Percentiles rank a stretch among this genome's conserved stretches.
These are phyloP conservation scores for Prototheca wickerhamii DNA, from an alignment of 163 green algal species.

Conservation along the genomic window DNA sequence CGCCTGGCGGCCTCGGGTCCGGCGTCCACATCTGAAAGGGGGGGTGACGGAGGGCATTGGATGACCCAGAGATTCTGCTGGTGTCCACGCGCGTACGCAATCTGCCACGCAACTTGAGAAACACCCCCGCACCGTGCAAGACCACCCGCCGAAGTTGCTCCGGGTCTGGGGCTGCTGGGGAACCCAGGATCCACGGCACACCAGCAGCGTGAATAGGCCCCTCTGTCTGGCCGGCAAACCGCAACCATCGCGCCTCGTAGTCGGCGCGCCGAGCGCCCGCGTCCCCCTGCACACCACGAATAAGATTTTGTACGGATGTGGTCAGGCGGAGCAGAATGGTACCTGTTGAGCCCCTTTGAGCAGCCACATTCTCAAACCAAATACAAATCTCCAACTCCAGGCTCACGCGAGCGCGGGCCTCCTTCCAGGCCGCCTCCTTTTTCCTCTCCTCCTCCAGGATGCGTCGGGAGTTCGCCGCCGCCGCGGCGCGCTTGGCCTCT, in stretches of 20 bases:
- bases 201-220: conserved; percentile 1
- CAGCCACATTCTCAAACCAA: too few species aligned
- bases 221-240: conserved; percentile 11
- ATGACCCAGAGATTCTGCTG: too few species aligned
- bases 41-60: background rate
- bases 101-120: background rate
- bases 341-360: too few species aligned
- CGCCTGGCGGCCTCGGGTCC: conserved; percentile 17
- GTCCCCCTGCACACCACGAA: conserved; percentile 3
- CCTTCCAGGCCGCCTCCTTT: too few species aligned
- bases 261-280: conserved; percentile 10
- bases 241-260: conserved; percentile 28
- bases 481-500: too few species aligned
- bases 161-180: background rate
- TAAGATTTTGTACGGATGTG: too few species aligned
- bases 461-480: too few species aligned
- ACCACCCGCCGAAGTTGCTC: background rate
- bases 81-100: background rate
- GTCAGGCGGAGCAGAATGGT: too few species aligned
- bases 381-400: too few species aligned
- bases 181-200: conserved; percentile 25
- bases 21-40: background rate
- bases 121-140: background rate
- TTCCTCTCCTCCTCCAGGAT: too few species aligned
- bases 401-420: too few species aligned